These are phyloP conservation scores for Sorghum bicolor DNA, from an alignment of 176 grass and related monocot genomes.

Conservation along the genomic window DNA sequence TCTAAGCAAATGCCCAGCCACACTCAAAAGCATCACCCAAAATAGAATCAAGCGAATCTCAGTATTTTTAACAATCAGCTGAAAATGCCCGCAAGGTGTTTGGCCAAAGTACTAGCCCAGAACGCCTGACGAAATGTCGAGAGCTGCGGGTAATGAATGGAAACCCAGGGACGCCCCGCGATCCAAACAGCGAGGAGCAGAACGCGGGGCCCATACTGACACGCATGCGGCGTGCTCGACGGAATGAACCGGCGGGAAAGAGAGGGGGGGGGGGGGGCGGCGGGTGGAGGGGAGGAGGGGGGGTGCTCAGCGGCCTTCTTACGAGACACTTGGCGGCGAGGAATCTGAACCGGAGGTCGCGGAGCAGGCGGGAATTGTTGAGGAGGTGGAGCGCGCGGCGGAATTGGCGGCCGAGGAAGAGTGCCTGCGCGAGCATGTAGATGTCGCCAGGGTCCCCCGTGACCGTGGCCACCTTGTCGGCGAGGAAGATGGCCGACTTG, in stretches of 20 bases:
- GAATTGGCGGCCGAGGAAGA: slow-evolving; percentile 78
- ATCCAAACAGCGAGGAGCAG: background rate
- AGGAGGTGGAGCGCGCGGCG: slow-evolving; percentile 91
- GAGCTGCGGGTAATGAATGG: background rate
- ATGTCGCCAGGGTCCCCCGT: slow-evolving; percentile 73
- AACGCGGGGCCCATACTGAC: background rate
- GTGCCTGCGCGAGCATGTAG: slow-evolving; percentile 94
- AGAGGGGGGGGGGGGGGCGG: background rate
- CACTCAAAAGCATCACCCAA: background rate
- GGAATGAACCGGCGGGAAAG: background rate
- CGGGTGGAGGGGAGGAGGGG: background rate
- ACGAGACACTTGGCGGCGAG: slow-evolving; percentile 96
- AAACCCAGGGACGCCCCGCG: background rate
- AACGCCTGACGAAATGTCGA: background rate
- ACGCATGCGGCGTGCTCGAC: background rate
- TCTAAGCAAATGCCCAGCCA: background rate
- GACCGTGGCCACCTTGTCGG: slow-evolving; percentile 75
- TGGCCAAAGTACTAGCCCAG: background rate
- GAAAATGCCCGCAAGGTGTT: slow-evolving; percentile 1
- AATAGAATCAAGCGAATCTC: background rate
- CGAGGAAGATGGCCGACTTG: slow-evolving; percentile 84
- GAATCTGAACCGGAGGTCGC: slow-evolving; percentile 80
- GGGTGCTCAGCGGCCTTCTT: slow-evolving; percentile 29
- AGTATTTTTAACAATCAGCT: background rate
- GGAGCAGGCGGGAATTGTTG: slow-evolving; percentile 67